Evolutionary conservation across 1,284 basidiomycete species (phyloP).

Genomic region (Rhizopogon parksii): DNA sequence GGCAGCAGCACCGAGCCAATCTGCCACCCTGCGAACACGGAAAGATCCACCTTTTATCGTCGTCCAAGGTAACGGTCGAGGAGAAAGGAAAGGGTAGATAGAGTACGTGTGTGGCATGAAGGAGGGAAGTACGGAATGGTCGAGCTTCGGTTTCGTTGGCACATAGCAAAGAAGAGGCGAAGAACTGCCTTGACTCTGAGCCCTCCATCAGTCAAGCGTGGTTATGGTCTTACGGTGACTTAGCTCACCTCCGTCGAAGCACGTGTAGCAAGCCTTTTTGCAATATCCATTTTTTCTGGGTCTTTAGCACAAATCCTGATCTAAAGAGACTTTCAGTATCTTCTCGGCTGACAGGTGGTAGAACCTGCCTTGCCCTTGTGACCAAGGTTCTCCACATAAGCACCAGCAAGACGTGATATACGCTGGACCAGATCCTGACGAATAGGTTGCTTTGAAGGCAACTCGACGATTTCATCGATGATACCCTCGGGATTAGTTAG

Average conservation of each 20-base stretch:
- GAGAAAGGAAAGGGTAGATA: constrained; percentile 56
- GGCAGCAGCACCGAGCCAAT: constrained; percentile 42
- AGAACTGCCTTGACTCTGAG: constrained; percentile 1
- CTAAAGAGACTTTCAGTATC: constrained; percentile 29
- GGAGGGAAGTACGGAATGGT: constrained; percentile 21
- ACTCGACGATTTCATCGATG: constrained; percentile 38
- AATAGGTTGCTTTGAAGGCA: constrained; percentile 41
- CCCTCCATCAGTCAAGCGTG: constrained; percentile 1
- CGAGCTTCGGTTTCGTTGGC: constrained; percentile 25
- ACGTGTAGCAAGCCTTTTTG: constrained; percentile 47
- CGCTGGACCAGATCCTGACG: constrained; percentile 43
- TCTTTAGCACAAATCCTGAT: constrained; percentile 48
- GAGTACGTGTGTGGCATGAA: constrained; percentile 38
- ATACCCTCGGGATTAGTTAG: constrained; percentile 36
- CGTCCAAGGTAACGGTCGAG: constrained; percentile 43
- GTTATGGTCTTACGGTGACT: neutral
- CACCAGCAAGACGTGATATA: constrained; percentile 61
- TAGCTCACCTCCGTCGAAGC: constrained; percentile 44
- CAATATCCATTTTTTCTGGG: constrained; percentile 33
- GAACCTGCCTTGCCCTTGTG: constrained; percentile 38
- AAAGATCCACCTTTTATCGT: constrained; percentile 41
- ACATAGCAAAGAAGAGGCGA: constrained; percentile 32
- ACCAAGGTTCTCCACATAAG: constrained; percentile 48
- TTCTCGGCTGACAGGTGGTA: neutral
- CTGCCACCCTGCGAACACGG: constrained; percentile 52